Conservation (phyloP, 345 rosid species). For the Citrus maxima region DNA sequence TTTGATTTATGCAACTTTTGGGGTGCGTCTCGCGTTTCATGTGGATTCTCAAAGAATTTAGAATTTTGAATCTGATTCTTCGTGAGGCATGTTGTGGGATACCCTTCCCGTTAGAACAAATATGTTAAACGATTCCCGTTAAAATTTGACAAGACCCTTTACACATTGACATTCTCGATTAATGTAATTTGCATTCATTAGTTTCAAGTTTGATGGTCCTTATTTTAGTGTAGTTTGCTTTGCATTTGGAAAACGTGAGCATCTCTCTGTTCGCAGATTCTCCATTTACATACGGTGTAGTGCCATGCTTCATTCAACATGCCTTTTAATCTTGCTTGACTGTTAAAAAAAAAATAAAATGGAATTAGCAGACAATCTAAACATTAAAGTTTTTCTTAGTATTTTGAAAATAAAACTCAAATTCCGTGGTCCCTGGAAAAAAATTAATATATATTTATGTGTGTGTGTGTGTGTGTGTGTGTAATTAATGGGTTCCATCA, state of each 20-base stretch:
- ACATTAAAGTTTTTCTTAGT: neutral
- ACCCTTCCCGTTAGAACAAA: neutral
- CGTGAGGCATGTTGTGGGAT: neutral
- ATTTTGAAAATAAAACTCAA: neutral
- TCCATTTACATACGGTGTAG: neutral
- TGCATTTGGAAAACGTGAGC: neutral
- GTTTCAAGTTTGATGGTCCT: neutral
- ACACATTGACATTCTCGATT: neutral
- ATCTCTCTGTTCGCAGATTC: neutral
- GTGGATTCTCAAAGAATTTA: neutral
- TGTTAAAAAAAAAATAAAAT: neutral
- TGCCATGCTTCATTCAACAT: neutral
- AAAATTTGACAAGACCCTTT: neutral
- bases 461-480: no score
- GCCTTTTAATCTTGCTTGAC: neutral
- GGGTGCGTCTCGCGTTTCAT: neutral
- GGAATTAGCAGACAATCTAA: neutral
- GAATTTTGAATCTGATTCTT: conserved; percentile 10
- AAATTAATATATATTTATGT: neutral
- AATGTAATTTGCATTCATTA: neutral
- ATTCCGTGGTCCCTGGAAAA: neutral
- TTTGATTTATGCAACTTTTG: neutral
- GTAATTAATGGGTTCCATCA: neutral
- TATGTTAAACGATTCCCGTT: neutral
- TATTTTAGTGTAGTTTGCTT: neutral